phyloP scores from a whole-genome alignment of 2,329 filamentous ascomycete genomes.

The Phaeoacremonium minimum region DNA sequence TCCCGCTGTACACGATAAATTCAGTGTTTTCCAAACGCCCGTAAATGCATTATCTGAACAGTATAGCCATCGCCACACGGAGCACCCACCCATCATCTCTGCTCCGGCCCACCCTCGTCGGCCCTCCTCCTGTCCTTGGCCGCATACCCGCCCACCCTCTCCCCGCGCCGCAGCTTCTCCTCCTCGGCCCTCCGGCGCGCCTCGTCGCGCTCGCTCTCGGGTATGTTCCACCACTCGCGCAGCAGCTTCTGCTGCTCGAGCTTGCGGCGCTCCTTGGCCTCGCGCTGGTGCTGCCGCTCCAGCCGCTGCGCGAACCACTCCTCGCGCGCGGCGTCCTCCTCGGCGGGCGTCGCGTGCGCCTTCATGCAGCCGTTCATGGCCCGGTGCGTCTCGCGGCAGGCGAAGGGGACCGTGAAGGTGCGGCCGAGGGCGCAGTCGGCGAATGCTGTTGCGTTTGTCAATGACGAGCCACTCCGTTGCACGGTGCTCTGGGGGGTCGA shows the following conservation, averaged over 20 bases:
- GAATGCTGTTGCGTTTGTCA: constrained; percentile 66
- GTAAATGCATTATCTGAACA: no score
- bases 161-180: constrained; percentile 43
- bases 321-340: constrained; percentile 83
- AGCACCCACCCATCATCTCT: constrained; percentile 6
- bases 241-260: constrained; percentile 62
- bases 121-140: constrained; percentile 28
- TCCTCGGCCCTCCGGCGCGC: constrained; percentile 42
- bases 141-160: constrained; percentile 52
- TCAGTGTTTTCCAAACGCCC: no score
- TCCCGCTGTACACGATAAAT: not conserved
- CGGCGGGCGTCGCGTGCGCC: constrained; percentile 73
- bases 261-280: constrained; percentile 56
- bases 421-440: constrained; percentile 83
- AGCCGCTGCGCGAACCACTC: constrained; percentile 86
- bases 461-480: no score
- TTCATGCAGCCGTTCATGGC: constrained; percentile 96
- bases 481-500: no score
- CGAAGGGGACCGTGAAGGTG: constrained; percentile 83
- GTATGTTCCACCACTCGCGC: constrained; percentile 64
- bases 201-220: constrained; percentile 48
- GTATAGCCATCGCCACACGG: no score
- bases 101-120: constrained; percentile 9
- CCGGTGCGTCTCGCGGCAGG: constrained; percentile 73
- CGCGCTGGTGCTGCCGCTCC: constrained; percentile 63